A percentile compares a stretch with the other conserved stretches of the same genome.
phyloP scores from a whole-genome alignment of 1,284 basidiomycete species.

The Heliocybe sulcata region DNA sequence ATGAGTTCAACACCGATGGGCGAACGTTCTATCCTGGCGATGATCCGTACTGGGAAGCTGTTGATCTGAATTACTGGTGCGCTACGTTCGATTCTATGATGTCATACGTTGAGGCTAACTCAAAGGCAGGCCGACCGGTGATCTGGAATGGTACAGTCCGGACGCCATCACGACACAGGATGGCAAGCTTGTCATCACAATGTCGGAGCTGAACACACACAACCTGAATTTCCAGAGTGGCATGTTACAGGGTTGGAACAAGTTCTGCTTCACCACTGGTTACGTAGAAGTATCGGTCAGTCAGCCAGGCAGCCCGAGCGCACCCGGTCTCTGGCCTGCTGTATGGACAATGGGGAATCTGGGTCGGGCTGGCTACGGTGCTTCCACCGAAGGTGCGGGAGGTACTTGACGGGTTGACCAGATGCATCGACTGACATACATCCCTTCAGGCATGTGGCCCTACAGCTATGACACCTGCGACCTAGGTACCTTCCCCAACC shows the following conservation, averaged over 20 bases:
- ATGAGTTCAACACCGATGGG: slow-evolving; percentile 85
- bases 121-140: slow-evolving; percentile 68
- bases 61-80: slow-evolving; percentile 66
- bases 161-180: slow-evolving; percentile 59
- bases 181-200: slow-evolving; percentile 75
- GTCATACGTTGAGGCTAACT: slow-evolving; percentile 17
- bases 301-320: slow-evolving; percentile 65
- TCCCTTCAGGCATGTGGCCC: slow-evolving; percentile 47
- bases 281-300: slow-evolving; percentile 80
- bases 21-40: slow-evolving; percentile 75
- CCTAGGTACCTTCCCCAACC: slow-evolving; percentile 79
- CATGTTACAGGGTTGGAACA: slow-evolving; percentile 85
- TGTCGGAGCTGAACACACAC: slow-evolving; percentile 54
- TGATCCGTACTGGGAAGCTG: slow-evolving; percentile 75
- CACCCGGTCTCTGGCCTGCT: slow-evolving; percentile 68
- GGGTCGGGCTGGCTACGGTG: slow-evolving; percentile 51
- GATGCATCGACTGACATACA: background rate
- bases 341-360: slow-evolving; percentile 48
- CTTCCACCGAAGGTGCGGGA: slow-evolving; percentile 47
- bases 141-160: slow-evolving; percentile 84
- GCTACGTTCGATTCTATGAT: slow-evolving; percentile 10
- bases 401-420: background rate
- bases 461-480: slow-evolving; percentile 82
- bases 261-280: slow-evolving; percentile 90
- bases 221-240: slow-evolving; percentile 77